These are phyloP conservation scores for Microascus cirrosus DNA, from an alignment of 2,329 filamentous ascomycete genomes.

Conservation along the genomic window DNA sequence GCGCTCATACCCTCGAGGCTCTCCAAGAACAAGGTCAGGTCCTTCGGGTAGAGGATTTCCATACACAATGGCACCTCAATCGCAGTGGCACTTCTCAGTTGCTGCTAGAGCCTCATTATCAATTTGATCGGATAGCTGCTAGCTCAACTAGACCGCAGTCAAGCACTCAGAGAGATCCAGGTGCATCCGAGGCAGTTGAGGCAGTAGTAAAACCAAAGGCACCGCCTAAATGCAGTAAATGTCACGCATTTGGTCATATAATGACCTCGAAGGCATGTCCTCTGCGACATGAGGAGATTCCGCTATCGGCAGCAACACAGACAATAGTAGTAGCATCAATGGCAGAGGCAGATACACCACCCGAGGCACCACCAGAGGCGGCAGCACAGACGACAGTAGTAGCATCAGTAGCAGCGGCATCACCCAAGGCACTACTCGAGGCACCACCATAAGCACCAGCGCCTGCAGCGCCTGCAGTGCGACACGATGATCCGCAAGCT, in stretches of 20 bases:
- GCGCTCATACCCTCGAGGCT: slow-evolving; percentile 5
- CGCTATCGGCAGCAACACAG: not conserved
- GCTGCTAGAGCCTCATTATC: slow-evolving; percentile 7
- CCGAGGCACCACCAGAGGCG: not conserved
- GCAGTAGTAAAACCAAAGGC: not conserved
- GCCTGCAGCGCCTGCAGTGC: not conserved
- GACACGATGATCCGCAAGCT: slow-evolving; percentile 7
- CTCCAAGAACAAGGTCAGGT: slow-evolving; percentile 5
- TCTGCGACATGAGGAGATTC: not conserved
- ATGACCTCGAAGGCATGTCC: slow-evolving; percentile 1
- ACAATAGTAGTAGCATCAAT: not conserved
- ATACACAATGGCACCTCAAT: slow-evolving; percentile 9
- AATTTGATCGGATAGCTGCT: slow-evolving; percentile 3
- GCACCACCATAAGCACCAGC: not conserved
- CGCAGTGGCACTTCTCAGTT: slow-evolving; percentile 3
- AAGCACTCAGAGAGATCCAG: slow-evolving; percentile 8
- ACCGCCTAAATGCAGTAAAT: slow-evolving; percentile 8
- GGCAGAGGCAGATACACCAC: no score
- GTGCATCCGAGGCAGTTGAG: slow-evolving; percentile 9
- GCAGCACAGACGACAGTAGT: not conserved
- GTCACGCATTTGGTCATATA: slow-evolving; percentile 4
- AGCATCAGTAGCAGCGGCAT: not conserved
- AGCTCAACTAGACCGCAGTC: slow-evolving; percentile 5
- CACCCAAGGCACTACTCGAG: not conserved
- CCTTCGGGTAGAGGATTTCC: slow-evolving; percentile 8